Evolutionary conservation across 2,329 filamentous ascomycete genomes (phyloP).

Genomic region (Xylariaceae sp.): DNA sequence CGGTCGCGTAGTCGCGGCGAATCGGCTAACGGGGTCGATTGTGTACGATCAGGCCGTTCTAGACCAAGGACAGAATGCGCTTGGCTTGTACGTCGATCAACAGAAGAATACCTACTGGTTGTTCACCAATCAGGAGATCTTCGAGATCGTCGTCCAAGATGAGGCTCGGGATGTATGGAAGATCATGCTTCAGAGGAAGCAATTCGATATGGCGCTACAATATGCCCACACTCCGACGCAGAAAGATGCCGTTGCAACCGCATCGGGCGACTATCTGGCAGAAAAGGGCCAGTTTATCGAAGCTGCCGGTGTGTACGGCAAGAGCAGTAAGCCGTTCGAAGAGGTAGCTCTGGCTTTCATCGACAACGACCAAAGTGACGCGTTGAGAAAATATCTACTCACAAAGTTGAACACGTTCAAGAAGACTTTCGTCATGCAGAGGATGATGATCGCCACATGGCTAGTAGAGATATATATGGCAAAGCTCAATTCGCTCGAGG

Average conservation of each 20-base stretch:
- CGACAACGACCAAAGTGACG: conserved; percentile 83
- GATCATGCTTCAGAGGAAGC: conserved; percentile 77
- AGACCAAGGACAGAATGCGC: conserved; percentile 65
- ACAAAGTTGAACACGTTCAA: conserved; percentile 77
- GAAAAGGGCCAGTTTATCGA: conserved; percentile 75
- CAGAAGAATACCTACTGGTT: conserved; percentile 98
- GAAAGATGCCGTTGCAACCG: conserved; percentile 84
- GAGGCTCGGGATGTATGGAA: conserved; percentile 93
- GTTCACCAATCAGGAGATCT: conserved; percentile 85
- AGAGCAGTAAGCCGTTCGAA: conserved; percentile 94
- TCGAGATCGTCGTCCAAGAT: conserved; percentile 83
- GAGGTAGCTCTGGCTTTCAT: conserved; percentile 89
- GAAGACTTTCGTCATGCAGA: conserved; percentile 81
- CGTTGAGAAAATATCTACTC: conserved; percentile 79
- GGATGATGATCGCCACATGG: conserved; percentile 93
- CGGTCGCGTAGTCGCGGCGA: conserved; percentile 74
- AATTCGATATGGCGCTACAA: conserved; percentile 81
- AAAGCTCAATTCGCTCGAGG: conserved; percentile 88
- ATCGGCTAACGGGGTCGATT: conserved; percentile 75
- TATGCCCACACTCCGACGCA: conserved; percentile 75
- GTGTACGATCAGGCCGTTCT: conserved; percentile 86
- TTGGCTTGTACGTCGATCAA: conserved; percentile 82
- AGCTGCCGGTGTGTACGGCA: conserved; percentile 83
- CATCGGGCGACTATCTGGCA: conserved; percentile 82
- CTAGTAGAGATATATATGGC: conserved; percentile 95